Evolutionary conservation across 768 basidiomycete genomes (phyloP), one percentile per base, ranked within the genome.

Genomic region (Lyophyllum shimeji): DNA sequence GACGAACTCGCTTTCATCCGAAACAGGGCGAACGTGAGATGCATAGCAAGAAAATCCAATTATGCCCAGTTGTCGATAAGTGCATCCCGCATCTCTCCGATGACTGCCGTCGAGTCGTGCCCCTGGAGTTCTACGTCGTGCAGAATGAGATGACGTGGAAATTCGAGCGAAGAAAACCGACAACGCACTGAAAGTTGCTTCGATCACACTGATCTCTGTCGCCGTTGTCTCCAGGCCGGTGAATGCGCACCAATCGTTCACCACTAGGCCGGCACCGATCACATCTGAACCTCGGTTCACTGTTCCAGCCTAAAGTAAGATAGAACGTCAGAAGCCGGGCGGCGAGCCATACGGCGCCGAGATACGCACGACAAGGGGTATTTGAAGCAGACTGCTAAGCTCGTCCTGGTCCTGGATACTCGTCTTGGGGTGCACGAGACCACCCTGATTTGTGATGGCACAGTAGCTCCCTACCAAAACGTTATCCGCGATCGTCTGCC

Each of bases 201-300:
- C 97, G 64, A 98, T 97, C 37, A 99, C 96, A 65, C 89, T 92
- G 71, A 98, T 93, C 73, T 99, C 97, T 51, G 96, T 98, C 39
- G 97, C 97, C n/a, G 97, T 99, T 58, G 97, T 98, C 68, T 99
- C 97, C 25, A 97, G 80, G 33, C 97, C 97, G n/a, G 95, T 94
- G 74, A 98, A 98, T 9, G 97, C 97, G 75, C 92, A 93, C 97
- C 97, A 98, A 70, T 98, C 97, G 66, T 99, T 99, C 55, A 98
- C 97, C 53, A 99, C 94, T 31, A 98, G 80, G 27, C 97, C 97
- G 8, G 96, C 97, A 27, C 97, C 97, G 61, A 99, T 87, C 34
- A 98, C 95, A 65, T 98, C 97, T 46, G 95, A 97, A 65, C 97
- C 97, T 68, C 97, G 88, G 74, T 98, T 99, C 57, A 99, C 94